These are phyloP conservation scores for Leccinum imitatum DNA, from an alignment of 768 basidiomycete genomes.

Conservation along the genomic window DNA sequence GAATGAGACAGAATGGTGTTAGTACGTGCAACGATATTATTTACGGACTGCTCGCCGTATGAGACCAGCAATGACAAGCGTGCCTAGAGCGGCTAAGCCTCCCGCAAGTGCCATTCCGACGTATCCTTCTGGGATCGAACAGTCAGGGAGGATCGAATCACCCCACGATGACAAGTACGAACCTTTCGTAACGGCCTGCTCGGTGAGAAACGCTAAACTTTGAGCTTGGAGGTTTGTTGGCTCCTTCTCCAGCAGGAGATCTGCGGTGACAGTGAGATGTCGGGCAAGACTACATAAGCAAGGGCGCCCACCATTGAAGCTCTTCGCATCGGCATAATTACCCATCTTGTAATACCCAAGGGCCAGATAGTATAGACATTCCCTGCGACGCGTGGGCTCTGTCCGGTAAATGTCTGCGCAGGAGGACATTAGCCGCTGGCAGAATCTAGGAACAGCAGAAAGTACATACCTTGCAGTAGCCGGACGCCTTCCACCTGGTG, in stretches of 20 bases:
- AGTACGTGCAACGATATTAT: constrained; percentile 24
- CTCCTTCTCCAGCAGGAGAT: constrained; percentile 85
- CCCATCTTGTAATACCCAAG: constrained; percentile 96
- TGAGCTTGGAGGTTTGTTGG: constrained; percentile 92
- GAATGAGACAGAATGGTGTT: constrained; percentile 12
- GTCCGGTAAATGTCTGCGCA: constrained; percentile 83
- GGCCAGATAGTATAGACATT: constrained; percentile 96
- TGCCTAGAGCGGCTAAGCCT: constrained; percentile 83
- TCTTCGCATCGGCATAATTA: constrained; percentile 89
- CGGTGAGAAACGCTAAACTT: constrained; percentile 82
- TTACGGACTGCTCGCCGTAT: constrained; percentile 78
- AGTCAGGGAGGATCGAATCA: not conserved
- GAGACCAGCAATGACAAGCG: constrained; percentile 68
- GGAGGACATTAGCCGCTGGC: constrained; percentile 11
- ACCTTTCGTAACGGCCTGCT: constrained; percentile 83
- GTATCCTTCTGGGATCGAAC: constrained; percentile 75
- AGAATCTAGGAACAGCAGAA: not conserved
- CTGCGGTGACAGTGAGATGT: constrained; percentile 40
- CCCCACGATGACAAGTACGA: constrained; percentile 18
- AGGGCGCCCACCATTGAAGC: constrained; percentile 77
- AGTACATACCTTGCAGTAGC: constrained; percentile 74
- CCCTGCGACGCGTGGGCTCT: constrained; percentile 83
- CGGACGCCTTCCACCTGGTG: constrained; percentile 92
- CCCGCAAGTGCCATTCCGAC: constrained; percentile 97
- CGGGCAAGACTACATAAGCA: not conserved